Evolutionary conservation across 139 green algal genomes (phyloP), one percentile per base, ranked within the genome.

Genomic region (Pedinophyceae sp.): DNA sequence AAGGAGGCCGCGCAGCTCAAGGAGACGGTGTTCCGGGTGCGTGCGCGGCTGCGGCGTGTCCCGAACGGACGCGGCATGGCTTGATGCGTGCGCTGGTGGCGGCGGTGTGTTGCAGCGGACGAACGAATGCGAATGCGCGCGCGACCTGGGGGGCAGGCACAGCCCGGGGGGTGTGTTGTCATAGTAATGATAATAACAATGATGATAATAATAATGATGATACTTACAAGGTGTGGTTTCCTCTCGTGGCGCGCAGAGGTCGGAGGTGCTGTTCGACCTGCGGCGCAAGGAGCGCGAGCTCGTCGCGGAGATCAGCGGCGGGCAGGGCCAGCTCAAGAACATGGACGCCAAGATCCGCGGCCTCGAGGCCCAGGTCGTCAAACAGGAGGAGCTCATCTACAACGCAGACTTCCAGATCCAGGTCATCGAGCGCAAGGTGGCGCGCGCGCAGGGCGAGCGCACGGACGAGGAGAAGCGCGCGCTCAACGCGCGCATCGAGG

Each of bases 351-450:
- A 43, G 34, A 43, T 43, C 34, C 34, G 34, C 34, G 34, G 34
- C 34, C 34, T 43, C 10, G 34, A 43, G 10, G 34, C 10, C 34
- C 64, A 81, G 64, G 68, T 85, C 23, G 57, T 76, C 39, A 65
- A 71, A 43, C 83, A 91, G 70, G 70, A 86, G 62, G 83, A 94
- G 76, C 62, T 89, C 60, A 65, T 89, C 54, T 94, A 94, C 61
- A 78, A 75, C 23, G 77, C 81, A 13, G 76, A 91, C 59, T 90
- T 87, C 57, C 61, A 82, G 68, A 63, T 90, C 28, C 69, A 85
- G 59, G 67, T 83, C 58, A 79, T 91, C 74, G 81, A 93, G 71
- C 74, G 78, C 29, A 74, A 76, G 57, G 77, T 94, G 43, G 61
- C 73, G 24, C 70, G 81, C n/a, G 81, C 81, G 0, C 57, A 58